Evolutionary conservation across 106 monocot species (phyloP), one percentile per base, ranked within the genome.

Genomic region (Dendrobium huoshanense): DNA sequence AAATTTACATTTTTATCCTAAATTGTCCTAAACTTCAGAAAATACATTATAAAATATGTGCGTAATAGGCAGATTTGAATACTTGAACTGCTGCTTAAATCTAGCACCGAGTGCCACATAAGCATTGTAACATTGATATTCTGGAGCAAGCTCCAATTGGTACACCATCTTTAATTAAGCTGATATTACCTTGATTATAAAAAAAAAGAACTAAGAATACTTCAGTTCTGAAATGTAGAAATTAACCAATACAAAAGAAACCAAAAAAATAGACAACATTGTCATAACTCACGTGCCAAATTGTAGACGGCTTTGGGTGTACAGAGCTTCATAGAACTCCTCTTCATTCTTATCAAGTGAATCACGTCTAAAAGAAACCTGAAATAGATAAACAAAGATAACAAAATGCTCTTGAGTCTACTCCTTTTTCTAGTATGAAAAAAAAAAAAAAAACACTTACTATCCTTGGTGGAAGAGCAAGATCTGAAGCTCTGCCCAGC

Each of bases 401-500:
- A 80, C 17, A 80, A 37, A 40, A 74, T 44, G 25, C n/a, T 29
- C 51, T 51, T 74, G 43, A 7, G 8, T 74, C 20, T 16, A 70
- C 70, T 61, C 61, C 2, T 70, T 70, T 70, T 37, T 70, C 16
- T 70, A 44, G 15, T 44, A 20, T 74, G 19, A 42, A 11, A 27
- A 27, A 27, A 27, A n/a, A n/a, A 42, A 40, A 42, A 18, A 43
- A 74, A 44, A 11, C 43, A 83, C 90, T 86, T 86, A 94, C 96
- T 83, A 90, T 83, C 77, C 88, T 87, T 67, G 94, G 92, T 24
- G 96, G 96, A 79, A 96, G 90, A 47, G 94, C 91, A 83, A 96
- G 85, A 86, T 96, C 96, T 56, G 96, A 87, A 85, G 91, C 93
- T 83, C 96, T 84, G 19, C 96, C 91, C 82, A 90, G 90, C 83